Base-by-base conservation (phyloP, 2,329 filamentous ascomycete species). In the Mycogone perniciosa region DNA sequence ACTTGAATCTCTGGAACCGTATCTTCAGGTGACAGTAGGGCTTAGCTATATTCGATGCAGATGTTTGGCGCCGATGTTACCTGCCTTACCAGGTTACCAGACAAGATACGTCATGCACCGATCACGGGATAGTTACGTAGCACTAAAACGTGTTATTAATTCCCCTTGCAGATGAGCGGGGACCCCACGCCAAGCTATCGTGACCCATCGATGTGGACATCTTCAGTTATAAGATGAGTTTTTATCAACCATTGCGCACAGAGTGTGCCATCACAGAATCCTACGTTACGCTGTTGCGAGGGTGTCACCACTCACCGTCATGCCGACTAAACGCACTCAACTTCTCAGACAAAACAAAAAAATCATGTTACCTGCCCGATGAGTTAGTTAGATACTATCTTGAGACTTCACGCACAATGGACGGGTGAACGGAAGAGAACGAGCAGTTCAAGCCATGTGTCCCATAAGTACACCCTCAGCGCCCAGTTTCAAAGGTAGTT, bases 201-300 rank as follows among this genome's bases (percentile, higher is more conserved):
- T 38, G 41, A 29, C 9, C 11, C 27, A 11, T 41, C 37, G 31
- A 46, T 38, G 27, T 30, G 42, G 37, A 52, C 38, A 45, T 35
- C 33, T 50, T 42, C n/a, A 31, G 38, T 42, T 40, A 20, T 31
- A 20, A 7, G 11, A 46, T n/a, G n/a, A 43, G 38, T 5, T 4
- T 38, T 44, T 26, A 13, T 30, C 8, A 52, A 34, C 41, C 29
- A 31, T n/a, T 38, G 13, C 13, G 6, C 27, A 6, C 29, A 38
- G 46, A 48, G 33, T 42, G 30, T 54, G 20, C 30, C 26, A 31
- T 27, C 4, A 8, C 8, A 30, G 31, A 13, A 54, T 55, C 51
- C 51, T 49, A 55, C 54, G 54, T 55, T 55, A 55, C 54, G 33
- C 45, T 34, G 38, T 7, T 42, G 31, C 26, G 38, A 38, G 35